phyloP scores from a whole-genome alignment of 2,329 filamentous ascomycete genomes.

The Hortaea sp. region DNA sequence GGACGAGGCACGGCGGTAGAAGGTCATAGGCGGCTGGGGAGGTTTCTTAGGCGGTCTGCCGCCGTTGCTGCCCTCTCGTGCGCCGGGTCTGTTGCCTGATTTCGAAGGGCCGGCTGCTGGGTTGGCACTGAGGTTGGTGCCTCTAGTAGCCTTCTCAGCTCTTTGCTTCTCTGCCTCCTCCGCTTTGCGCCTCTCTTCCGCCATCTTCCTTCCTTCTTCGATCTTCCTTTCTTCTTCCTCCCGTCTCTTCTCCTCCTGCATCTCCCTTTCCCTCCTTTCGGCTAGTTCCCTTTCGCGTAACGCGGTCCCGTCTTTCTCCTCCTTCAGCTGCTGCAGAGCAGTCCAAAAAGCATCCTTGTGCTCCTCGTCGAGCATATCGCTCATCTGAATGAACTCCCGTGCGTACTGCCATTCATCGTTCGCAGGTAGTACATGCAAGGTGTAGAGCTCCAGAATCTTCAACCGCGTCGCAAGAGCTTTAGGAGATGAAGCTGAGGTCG shows the following conservation, averaged over 20 bases:
- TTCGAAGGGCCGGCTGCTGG: conserved; percentile 2
- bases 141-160: neutral
- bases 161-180: conserved; percentile 26
- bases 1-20: conserved; percentile 18
- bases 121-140: neutral
- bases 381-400: conserved; percentile 77
- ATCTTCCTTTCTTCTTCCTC: conserved; percentile 20
- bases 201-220: conserved; percentile 12
- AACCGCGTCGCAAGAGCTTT: conserved; percentile 51
- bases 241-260: conserved; percentile 26
- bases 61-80: neutral
- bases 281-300: conserved; percentile 51
- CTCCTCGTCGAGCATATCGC: conserved; percentile 83
- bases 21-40: conserved; percentile 7
- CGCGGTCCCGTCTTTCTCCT: conserved; percentile 69
- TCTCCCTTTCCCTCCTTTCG: conserved; percentile 43
- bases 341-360: conserved; percentile 79
- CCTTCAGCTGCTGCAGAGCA: conserved; percentile 71
- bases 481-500: conserved; percentile 22
- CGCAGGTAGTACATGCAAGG: conserved; percentile 82
- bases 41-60: conserved; percentile 10
- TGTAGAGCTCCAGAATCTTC: conserved; percentile 91
- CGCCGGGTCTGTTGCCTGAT: neutral
- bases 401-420: conserved; percentile 97
- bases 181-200: neutral